Base-by-base conservation (phyloP, 2,329 filamentous ascomycete species). In the Fusarium sp. region DNA sequence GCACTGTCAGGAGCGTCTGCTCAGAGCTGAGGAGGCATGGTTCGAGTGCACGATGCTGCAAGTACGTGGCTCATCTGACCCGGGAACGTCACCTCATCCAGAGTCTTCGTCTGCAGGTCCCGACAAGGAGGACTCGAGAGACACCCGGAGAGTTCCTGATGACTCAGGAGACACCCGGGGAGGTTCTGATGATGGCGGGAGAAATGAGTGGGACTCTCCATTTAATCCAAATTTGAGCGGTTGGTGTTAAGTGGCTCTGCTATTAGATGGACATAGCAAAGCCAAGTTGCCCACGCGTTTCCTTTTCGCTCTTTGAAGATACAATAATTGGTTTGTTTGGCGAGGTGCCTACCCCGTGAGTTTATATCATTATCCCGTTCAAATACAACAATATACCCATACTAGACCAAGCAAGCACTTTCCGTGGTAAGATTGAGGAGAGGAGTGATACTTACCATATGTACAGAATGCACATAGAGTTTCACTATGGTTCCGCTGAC, bases 1-100 rank as follows among this genome's bases (percentile, higher is more conserved):
- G n/a, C 30, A 66, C 26, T 79, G 77, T n/a, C 73, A 79, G 39
- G 72, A 74, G 28, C 73, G 73, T 20, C 53, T 84, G 17, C 35
- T 62, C 17, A 62, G 68, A 41, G 69, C 70, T 8, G 79, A 79
- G 30, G 74, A 74, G 18, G 78, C 74, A 18, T 78, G 72, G 74
- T 75, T 68, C 44, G 69, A 80, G 59, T 79, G 76, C 32, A 55
- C 78, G 39, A 47, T 75, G 30, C 9, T 68, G 39, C 14, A 41
- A 38, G 17, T 22, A 42, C 18, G 24, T 28, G 30, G 17, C 13
- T 50, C n/a, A n/a, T 36, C 12, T 47, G 13, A 28, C 51, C 39
- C 24, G 11, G 14, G 5, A 13, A 13, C 24, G 15, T 28, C 51
- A 38, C 10, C 50, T 22, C 10, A 17, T 26, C n/a, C 17, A 35